Evolutionary conservation across 257 asterid species (phyloP), one percentile per base, ranked within the genome.

Genomic region (Forsythia suspensa): DNA sequence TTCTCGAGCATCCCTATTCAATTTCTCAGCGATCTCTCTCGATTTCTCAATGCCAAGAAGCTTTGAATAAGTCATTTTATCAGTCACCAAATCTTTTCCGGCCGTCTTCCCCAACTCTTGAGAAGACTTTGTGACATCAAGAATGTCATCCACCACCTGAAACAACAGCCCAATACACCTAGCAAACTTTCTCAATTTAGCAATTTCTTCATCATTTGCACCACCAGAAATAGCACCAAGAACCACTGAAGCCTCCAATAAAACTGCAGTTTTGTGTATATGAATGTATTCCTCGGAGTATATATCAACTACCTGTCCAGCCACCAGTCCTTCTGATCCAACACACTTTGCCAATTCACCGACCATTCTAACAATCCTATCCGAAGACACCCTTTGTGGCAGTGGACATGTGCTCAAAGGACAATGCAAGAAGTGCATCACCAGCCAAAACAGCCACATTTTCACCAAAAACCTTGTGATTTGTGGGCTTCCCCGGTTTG

Each of bases 211-310:
- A 2, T 85, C 89, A 3, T 15, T 29, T 5, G 69, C 90, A 38
- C 90, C 90, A 0, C 90, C 90, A 18, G 85, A 21, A 18, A 87
- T 87, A 0, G 90, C 89, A 74, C 90, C 90, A 63, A 79, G 4
- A 4, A 87, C 89, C 51, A 85, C 90, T 13, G 88, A 78, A 2
- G 71, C 90, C 76, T 87, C 80, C 80, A 87, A 73, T 42, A 87
- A 65, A 40, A 84, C 87, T 48, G 87, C 90, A 6, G 90, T 87
- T 72, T 87, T 87, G 59, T 87, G 85, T 3, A 63, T 5, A 59
- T 85, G 90, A 37, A 87, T 87, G 79, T 78, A 87, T 80, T 87
- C 88, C 71, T 87, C 88, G 8, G 90, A 87, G 84, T 87, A 80
- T 8, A 85, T 82, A 11, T 87, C 88, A 38, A 81, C 87, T 61